A percentile compares a stretch with the other conserved stretches of the same genome.
Conservation (phyloP, 2,329 filamentous ascomycete species). For the Beauveria sp. region DNA sequence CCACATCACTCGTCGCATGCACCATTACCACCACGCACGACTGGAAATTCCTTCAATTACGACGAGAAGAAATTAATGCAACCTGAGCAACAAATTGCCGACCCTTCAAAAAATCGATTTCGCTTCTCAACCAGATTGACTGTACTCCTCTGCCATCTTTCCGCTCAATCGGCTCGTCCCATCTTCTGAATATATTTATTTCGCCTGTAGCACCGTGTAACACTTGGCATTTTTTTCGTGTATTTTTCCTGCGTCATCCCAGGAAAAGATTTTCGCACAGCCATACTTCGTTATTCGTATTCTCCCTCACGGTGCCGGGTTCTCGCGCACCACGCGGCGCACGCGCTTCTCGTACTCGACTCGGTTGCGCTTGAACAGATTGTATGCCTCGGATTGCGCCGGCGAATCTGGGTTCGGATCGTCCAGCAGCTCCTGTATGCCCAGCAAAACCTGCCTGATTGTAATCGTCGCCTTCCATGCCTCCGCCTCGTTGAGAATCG, state of each 20-base stretch:
- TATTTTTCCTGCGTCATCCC: neutral
- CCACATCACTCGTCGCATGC: neutral
- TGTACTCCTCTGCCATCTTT: neutral
- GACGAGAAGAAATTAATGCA: neutral
- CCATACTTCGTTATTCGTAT: neutral
- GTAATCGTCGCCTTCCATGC: constrained; percentile 98
- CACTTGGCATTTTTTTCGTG: neutral
- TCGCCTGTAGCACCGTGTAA: neutral
- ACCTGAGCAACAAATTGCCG: neutral
- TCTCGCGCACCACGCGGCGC: constrained; percentile 78
- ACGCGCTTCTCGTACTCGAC: constrained; percentile 84
- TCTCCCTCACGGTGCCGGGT: constrained; percentile 59
- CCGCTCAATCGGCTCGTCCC: neutral
- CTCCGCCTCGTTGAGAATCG: constrained; percentile 96
- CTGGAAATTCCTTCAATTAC: neutral
- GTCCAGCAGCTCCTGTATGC: constrained; percentile 91
- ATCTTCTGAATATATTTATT: neutral
- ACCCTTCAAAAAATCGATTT: neutral
- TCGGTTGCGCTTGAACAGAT: constrained; percentile 87
- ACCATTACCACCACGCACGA: neutral
- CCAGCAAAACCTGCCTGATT: constrained; percentile 93
- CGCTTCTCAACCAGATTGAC: too few species aligned
- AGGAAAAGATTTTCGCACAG: neutral
- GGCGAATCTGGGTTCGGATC: constrained; percentile 96
- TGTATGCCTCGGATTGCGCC: constrained; percentile 95